A percentile compares a stretch with the other conserved stretches of the same genome.
Conservation (phyloP, 805 yeast genomes). For the Lipomyces anomalus region DNA sequence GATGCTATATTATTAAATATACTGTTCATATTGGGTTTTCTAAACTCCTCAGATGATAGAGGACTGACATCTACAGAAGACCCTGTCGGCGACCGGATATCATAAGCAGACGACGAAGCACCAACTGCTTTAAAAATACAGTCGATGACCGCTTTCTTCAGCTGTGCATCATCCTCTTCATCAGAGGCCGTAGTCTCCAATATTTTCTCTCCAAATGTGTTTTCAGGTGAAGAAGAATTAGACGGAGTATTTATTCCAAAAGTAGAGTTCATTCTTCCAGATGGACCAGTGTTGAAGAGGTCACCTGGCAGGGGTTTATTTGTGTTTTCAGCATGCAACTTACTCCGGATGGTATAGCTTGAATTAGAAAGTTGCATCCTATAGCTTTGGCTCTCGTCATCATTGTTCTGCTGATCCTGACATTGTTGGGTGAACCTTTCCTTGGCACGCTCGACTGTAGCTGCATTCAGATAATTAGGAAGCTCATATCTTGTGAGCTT, state of each 20-base stretch:
- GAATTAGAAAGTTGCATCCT: too few relatives aligned
- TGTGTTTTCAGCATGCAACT: background rate
- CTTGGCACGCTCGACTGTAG: constrained; percentile 44
- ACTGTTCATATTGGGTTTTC: too few relatives aligned
- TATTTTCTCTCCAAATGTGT: background rate
- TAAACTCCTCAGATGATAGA: too few relatives aligned
- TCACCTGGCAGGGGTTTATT: background rate
- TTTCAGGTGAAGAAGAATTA: background rate
- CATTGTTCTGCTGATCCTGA: constrained; percentile 1
- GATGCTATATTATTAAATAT: too few relatives aligned
- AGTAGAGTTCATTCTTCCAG: too few relatives aligned
- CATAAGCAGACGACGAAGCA: background rate
- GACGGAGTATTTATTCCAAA: too few relatives aligned
- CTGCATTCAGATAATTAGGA: constrained; percentile 61
- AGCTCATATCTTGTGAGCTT: constrained; percentile 42
- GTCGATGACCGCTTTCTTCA: background rate
- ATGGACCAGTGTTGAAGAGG: too few relatives aligned
- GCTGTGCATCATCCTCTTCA: background rate
- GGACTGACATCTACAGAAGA: background rate
- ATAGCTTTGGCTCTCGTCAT: too few relatives aligned
- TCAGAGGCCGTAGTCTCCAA: too few relatives aligned
- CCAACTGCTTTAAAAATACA: background rate
- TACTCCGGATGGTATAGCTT: background rate
- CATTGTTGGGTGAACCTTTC: too few relatives aligned
- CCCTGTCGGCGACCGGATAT: background rate